Evolutionary conservation across 768 basidiomycete genomes (phyloP), one percentile per base, ranked within the genome.

Genomic region (Leccinum broughii): DNA sequence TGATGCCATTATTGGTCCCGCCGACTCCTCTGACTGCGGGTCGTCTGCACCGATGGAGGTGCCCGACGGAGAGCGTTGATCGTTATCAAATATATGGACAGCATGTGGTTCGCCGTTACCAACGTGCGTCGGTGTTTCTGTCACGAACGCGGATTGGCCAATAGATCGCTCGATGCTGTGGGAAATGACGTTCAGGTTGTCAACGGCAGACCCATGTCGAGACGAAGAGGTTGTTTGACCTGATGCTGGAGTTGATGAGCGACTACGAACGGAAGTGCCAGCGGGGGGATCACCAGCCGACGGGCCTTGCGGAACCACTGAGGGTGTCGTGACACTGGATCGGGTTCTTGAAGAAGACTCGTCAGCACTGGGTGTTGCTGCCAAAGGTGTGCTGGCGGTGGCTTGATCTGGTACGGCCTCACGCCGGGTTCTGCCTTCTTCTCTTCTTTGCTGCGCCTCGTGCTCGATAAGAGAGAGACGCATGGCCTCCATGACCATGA

Each of bases 401-500:
- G 73, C 78, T 60, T 76, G 75, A 5, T 75, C 75, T 35, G 71
- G 73, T 48, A 72, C 74, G 32, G 73, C 77, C 49, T 79, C 79
- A 54, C 78, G 78, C 75, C 84, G 85, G 68, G 76, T 82, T 74
- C 83, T 86, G 72, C 89, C 85, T 67, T 86, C 88, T 58, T 91
- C 85, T 69, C 85, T 87, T 67, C 86, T 83, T 70, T 94, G 93
- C 57, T 94, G 91, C 68, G 94, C 94, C 75, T 98, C 95, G 68
- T 98, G 95, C 59, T 98, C 96, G 52, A 97, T 72, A 64, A 98
- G 79, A 28, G 94, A 97, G 59, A 97, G 78, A 57, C 96, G 86
- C 95, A 99, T 98, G 5, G 97, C 97, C 77, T 98, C 97, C 92
- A 95, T 95, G 57, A 99, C 80, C 96, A 98, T 98, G 49, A 99